Conservation (phyloP, 805 yeast genomes). For the Cyberlindnera saturnus region DNA sequence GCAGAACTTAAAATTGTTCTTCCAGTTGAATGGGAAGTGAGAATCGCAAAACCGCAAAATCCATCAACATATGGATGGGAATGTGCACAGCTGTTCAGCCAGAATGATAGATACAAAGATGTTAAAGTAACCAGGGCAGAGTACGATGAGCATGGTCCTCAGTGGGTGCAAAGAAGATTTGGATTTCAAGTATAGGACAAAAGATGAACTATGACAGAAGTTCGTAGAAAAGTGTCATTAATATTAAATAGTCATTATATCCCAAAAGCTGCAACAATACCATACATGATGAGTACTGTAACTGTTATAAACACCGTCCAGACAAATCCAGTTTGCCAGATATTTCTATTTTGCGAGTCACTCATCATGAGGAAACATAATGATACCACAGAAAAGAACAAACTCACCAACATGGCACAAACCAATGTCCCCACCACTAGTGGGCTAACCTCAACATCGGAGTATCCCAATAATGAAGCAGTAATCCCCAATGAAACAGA, state of each 20-base stretch:
- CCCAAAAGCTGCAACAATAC: constrained; percentile 31
- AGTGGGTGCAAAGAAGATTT: constrained; percentile 37
- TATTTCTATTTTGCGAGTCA: constrained; percentile 16
- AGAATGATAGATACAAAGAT: constrained; percentile 31
- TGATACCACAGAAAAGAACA: constrained; percentile 36
- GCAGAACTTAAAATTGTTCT: constrained; percentile 59
- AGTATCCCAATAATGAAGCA: constrained; percentile 22
- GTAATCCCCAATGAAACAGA: constrained; percentile 40
- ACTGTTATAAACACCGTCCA: constrained; percentile 35
- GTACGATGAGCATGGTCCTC: constrained; percentile 75
- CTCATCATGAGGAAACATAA: constrained; percentile 40
- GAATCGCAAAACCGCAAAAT: constrained; percentile 32
- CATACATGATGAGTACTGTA: constrained; percentile 38
- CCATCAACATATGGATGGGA: constrained; percentile 51
- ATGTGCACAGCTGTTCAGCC: constrained; percentile 39
- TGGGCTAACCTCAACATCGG: constrained; percentile 20
- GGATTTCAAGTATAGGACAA: constrained; percentile 28
- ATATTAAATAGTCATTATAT: constrained; percentile 7
- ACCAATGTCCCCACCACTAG: constrained; percentile 29
- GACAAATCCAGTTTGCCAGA: constrained; percentile 38
- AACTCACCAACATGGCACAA: constrained; percentile 35
- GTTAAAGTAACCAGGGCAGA: constrained; percentile 70
- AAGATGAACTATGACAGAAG: not conserved
- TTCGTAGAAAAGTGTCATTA: not conserved
- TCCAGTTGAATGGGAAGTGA: constrained; percentile 66